phyloP scores from a whole-genome alignment of 2,329 filamentous ascomycete species.

The Trichophyton mentagrophytes region DNA sequence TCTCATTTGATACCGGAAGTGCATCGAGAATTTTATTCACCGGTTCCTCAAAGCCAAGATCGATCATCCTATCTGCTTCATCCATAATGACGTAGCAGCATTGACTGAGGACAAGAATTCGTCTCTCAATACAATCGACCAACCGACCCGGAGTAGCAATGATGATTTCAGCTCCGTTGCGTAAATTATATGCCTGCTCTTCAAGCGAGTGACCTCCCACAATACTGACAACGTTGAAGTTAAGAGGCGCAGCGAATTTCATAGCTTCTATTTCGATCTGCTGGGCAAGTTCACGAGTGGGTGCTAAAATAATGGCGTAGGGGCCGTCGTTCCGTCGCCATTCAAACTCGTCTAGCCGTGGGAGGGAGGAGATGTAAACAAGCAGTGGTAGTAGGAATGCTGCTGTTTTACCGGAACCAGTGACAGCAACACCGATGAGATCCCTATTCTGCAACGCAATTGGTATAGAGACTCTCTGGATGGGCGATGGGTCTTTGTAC shows the following conservation, averaged over 20 bases:
- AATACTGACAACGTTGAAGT: constrained; percentile 90
- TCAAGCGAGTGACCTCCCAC: constrained; percentile 95
- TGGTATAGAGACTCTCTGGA: constrained; percentile 88
- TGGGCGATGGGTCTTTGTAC: constrained; percentile 80
- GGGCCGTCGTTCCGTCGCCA: constrained; percentile 85
- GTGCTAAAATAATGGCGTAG: constrained; percentile 92
- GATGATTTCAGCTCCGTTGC: constrained; percentile 91
- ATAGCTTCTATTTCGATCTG: constrained; percentile 90
- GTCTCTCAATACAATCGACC: constrained; percentile 89
- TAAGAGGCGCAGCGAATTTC: constrained; percentile 81
- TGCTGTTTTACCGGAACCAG: constrained; percentile 95
- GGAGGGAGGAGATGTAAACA: constrained; percentile 86
- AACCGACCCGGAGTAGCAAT: constrained; percentile 97
- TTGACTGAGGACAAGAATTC: constrained; percentile 82
- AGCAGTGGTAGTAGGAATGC: constrained; percentile 85
- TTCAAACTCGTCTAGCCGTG: constrained; percentile 68
- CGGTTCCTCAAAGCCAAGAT: constrained; percentile 92
- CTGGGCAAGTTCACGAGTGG: constrained; percentile 91
- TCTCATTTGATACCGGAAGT: constrained; percentile 82
- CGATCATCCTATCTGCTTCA: constrained; percentile 98
- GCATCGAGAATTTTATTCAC: constrained; percentile 97
- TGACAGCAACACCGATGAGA: constrained; percentile 95
- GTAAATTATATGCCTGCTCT: constrained; percentile 78
- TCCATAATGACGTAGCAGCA: constrained; percentile 99
- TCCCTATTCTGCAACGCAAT: constrained; percentile 87